Percentiles rank a stretch among this genome's conserved stretches.
Evolutionary conservation across 169 alveolate species (phyloP).

Genomic region (Toxoplasma gondii): DNA sequence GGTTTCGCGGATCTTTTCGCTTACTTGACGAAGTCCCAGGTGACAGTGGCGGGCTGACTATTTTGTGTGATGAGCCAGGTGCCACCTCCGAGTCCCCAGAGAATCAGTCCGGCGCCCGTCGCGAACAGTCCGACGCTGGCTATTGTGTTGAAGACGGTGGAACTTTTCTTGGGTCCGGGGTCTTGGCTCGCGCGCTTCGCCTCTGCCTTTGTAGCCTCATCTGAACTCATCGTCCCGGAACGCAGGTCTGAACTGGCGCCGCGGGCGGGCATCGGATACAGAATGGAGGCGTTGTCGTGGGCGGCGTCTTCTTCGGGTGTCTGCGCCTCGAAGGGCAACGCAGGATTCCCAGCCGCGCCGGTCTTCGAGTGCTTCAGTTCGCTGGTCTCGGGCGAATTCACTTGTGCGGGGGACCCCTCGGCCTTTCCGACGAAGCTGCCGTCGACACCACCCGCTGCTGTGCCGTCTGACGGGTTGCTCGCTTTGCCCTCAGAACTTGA

Average conservation of each 20-base stretch:
- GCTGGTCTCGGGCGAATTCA: too few species aligned
- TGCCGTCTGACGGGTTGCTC: too few species aligned
- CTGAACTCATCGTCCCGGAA: not conserved
- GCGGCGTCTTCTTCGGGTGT: not conserved
- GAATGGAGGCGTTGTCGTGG: not conserved
- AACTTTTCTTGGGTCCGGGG: not conserved
- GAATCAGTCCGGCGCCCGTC: not conserved
- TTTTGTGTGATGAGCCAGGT: not conserved
- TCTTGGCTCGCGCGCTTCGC: not conserved
- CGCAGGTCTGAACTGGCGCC: not conserved
- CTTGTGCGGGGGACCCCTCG: too few species aligned
- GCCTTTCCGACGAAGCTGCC: too few species aligned
- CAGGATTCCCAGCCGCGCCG: too few species aligned
- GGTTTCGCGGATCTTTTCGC: not conserved
- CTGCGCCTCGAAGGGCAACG: not conserved
- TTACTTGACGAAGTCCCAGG: constrained; percentile 30
- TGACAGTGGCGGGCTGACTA: not conserved
- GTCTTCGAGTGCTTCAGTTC: too few species aligned
- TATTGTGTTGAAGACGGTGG: not conserved
- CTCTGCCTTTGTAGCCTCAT: not conserved
- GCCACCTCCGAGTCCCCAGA: constrained; percentile 34
- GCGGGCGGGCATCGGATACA: not conserved
- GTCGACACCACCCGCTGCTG: too few species aligned
- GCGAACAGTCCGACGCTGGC: not conserved
- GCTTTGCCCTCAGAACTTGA: too few species aligned